phyloP scores from a whole-genome alignment of 768 basidiomycete species.

The Coprinopsis sp. region DNA sequence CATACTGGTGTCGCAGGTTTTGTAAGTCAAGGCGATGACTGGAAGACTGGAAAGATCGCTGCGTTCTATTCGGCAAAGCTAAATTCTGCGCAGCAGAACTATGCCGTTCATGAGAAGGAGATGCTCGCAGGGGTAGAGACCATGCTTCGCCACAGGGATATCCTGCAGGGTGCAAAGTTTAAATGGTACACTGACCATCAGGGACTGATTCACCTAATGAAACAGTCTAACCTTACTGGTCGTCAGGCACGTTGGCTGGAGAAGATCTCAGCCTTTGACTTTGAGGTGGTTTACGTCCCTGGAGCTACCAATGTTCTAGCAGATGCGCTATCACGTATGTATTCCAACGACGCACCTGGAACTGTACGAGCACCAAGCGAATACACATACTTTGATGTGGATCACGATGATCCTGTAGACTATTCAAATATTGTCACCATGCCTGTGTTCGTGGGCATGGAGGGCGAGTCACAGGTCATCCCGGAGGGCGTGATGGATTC shows the following conservation, averaged over 20 bases:
- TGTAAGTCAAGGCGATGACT: constrained; percentile 23
- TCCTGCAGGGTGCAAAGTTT: constrained; percentile 26
- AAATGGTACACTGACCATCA: constrained; percentile 28
- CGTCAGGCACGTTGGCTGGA: constrained; percentile 29
- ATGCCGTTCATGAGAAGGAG: constrained; percentile 36
- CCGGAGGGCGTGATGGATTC: no score
- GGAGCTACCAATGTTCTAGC: constrained; percentile 35
- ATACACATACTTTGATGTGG: constrained; percentile 15
- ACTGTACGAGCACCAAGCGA: constrained; percentile 18
- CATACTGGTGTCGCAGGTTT: constrained; percentile 23
- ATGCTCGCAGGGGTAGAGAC: constrained; percentile 33
- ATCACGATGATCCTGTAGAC: no score
- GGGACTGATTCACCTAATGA: constrained; percentile 20
- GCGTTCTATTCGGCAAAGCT: constrained; percentile 28
- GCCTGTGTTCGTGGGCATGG: no score
- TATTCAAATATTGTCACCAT: no score
- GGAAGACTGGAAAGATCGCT: constrained; percentile 27
- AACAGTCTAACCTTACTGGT: constrained; percentile 27
- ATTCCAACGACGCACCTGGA: constrained; percentile 19
- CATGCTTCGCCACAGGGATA: constrained; percentile 20
- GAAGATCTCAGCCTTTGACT: constrained; percentile 30
- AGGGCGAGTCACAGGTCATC: no score
- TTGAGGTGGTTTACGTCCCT: constrained; percentile 25
- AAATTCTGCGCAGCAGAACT: constrained; percentile 30
- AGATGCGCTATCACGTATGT: constrained; percentile 35